Base-by-base conservation (phyloP, 371 early-diverging fungal species). In the Mucor piriformis region DNA sequence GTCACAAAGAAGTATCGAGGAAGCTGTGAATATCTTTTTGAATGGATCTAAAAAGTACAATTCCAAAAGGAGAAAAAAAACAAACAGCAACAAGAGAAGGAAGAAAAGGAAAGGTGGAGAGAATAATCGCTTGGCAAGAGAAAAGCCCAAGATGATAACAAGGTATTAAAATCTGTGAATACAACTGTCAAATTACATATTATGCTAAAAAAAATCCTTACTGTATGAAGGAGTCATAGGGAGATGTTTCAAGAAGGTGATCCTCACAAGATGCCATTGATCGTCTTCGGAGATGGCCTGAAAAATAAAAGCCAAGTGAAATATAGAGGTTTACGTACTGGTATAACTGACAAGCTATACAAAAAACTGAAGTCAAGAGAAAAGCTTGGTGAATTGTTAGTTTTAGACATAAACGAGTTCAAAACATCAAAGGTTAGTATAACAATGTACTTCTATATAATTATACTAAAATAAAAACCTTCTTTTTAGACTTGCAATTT, bases 1-100 rank as follows among this genome's bases (percentile, higher is more conserved):
- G 1, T 23, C 24, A 1, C 47, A 47, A 47, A 20, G 11, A 20
- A 20, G 6, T 12, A 20, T 47, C 15, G 16, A 47, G 25, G 23
- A 47, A 24, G 25, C 21, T 2, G 47, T 47, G 5, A 25, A 47
- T 24, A 47, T 47, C 13, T n/a, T 47, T 12, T 16, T 47, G 12
- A 47, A 47, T 47, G 47, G 47, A 24, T 21, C 2, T 16, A 47
- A 47, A 23, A 47, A 23, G 24, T 24, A 47, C 47, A 47, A 47
- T 47, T 1, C 20, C 2, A 25, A 12, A 1, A 20, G 47, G 24
- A 47, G 47, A 47, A 47, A 8, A 27, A 3, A 2, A 32, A 12
- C 7, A 27, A 3, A 29, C n/a, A n/a, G n/a, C n/a, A 27, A 49
- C 0, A 49, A 29, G 29, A 25, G 10, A 6, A 25, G 24, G 24